A percentile compares a stretch with the other conserved stretches of the same genome.
Evolutionary conservation across 768 basidiomycete genomes (phyloP).

Genomic region (Termitomyces sp.): DNA sequence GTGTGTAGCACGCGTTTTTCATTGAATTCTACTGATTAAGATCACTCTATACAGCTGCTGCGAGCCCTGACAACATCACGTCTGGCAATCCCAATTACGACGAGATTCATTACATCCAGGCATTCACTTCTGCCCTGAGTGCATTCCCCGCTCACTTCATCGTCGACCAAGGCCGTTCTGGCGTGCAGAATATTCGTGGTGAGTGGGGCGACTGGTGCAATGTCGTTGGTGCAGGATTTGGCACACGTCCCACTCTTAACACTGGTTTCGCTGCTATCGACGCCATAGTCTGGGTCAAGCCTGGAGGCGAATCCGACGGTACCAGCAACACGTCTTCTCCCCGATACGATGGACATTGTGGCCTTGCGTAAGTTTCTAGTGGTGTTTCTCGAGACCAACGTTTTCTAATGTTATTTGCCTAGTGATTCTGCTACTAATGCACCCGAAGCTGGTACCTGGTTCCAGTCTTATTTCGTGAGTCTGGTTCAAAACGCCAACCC

Average conservation of each 20-base stretch:
- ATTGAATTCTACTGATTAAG: background rate
- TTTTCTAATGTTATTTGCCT: constrained; percentile 6
- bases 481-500: constrained; percentile 51
- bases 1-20: constrained; percentile 12
- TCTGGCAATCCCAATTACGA: constrained; percentile 56
- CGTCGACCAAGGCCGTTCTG: constrained; percentile 62
- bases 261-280: constrained; percentile 51
- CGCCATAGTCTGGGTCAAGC: constrained; percentile 62
- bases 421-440: constrained; percentile 51
- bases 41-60: constrained; percentile 32
- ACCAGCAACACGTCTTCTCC: constrained; percentile 48
- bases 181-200: constrained; percentile 53
- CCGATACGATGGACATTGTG: constrained; percentile 49
- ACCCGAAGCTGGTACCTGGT: constrained; percentile 62
- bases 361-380: constrained; percentile 31
- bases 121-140: constrained; percentile 40
- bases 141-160: constrained; percentile 60
- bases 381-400: background rate
- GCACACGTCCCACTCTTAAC: constrained; percentile 49
- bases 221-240: constrained; percentile 58
- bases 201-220: constrained; percentile 70
- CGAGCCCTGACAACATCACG: constrained; percentile 55
- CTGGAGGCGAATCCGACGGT: constrained; percentile 63
- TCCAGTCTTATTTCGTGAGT: constrained; percentile 57
- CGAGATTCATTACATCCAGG: constrained; percentile 53